Base-by-base conservation (phyloP, 768 basidiomycete genomes). In the button mushroom (Agaricus bisporus) region DNA sequence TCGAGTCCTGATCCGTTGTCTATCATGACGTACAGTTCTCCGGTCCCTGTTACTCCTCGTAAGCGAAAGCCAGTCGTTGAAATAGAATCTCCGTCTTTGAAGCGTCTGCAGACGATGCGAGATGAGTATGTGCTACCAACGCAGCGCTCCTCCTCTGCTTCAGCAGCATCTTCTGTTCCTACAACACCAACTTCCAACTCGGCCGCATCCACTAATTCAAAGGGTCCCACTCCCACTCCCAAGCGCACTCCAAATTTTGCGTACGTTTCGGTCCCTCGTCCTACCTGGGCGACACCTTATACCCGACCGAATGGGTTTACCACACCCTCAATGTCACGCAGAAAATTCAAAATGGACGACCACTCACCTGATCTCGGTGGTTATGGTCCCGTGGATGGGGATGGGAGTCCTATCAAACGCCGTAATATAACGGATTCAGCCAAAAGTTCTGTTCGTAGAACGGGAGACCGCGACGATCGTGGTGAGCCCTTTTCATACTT, bases 391-490 rank as follows among this genome's bases (percentile, higher is more conserved):
- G 79, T 80, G 4, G 76, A 73, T 35, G 64, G 56, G 56, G 68
- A 58, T 66, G 65, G 41, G 9, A 70, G 66, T 49, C 68, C 68
- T 14, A 67, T 61, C n/a, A 70, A 65, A 41, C 56, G 63, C 25
- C 55, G 61, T 37, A 49, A 51, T 41, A 11, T 64, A 32, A 62
- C 59, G 32, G 71, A 76, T 39, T 70, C 66, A 20, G 63, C 71
- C 5, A 77, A 75, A 61, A 78, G 75, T 15, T 80, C 82, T 32
- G 74, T 73, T 38, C 77, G 79, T 47, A 76, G 82, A 18, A 85
- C 83, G 1, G 87, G 87, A 4, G 88, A 87, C 50, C 73, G 90
- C 37, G 89, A 91, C 61, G 87, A 88, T 20, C 74, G 88, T 70
- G 82, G 86, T 88, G 55, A 43, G 68, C 67, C 18, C 47, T 26